Evolutionary conservation across 2,329 filamentous ascomycete species (phyloP).

Genomic region (Epicoccum sorghinum): DNA sequence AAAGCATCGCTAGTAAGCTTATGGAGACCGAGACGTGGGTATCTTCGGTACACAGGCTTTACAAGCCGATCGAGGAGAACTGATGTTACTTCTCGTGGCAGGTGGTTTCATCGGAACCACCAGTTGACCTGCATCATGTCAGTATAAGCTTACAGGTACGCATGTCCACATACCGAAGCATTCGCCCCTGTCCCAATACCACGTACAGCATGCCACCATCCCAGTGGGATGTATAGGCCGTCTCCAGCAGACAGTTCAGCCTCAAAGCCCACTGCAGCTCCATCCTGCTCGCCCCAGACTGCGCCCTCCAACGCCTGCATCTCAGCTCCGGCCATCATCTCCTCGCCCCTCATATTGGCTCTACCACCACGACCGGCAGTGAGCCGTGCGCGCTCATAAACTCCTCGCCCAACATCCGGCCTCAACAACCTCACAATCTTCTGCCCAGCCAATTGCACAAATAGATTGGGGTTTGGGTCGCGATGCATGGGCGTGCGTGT

Average conservation of each 20-base stretch:
- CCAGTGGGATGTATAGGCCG: slow-evolving; percentile 77
- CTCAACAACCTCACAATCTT: slow-evolving; percentile 77
- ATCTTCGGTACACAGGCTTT: too few relatives aligned
- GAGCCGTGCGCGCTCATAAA: slow-evolving; percentile 64
- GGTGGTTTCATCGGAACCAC: slow-evolving; percentile 71
- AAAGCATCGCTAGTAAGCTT: too few relatives aligned
- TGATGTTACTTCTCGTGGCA: not conserved
- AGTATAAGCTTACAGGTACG: slow-evolving; percentile 24
- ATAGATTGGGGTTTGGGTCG: slow-evolving; percentile 93
- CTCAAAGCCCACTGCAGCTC: slow-evolving; percentile 32
- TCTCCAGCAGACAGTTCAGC: slow-evolving; percentile 67
- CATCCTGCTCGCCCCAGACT: slow-evolving; percentile 67
- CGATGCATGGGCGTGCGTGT: slow-evolving; percentile 90
- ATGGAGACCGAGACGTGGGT: too few relatives aligned
- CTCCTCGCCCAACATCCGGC: slow-evolving; percentile 65
- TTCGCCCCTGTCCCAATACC: slow-evolving; percentile 65
- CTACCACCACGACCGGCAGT: slow-evolving; percentile 51
- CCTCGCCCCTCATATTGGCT: slow-evolving; percentile 70
- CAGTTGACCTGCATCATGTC: slow-evolving; percentile 66
- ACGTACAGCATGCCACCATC: slow-evolving; percentile 87
- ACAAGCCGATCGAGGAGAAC: too few relatives aligned
- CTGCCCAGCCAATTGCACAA: slow-evolving; percentile 76
- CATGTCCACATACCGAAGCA: slow-evolving; percentile 56
- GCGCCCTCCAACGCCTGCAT: slow-evolving; percentile 68
- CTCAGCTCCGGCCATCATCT: slow-evolving; percentile 90